These are phyloP conservation scores for Phellinidium pouzarii DNA, from an alignment of 1,284 basidiomycete genomes.

Conservation along the genomic window DNA sequence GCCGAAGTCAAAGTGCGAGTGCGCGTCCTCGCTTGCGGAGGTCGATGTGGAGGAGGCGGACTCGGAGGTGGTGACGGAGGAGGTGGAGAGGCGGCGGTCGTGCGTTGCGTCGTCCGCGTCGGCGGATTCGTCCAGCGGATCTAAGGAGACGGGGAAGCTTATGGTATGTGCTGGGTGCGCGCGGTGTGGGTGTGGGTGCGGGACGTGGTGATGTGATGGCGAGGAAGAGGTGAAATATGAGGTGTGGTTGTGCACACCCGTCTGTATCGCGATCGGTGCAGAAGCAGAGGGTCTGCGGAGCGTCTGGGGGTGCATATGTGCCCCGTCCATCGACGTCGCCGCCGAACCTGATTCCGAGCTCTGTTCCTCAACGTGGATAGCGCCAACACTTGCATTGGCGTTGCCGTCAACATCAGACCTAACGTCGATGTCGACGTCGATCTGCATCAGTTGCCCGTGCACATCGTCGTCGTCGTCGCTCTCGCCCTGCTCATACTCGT, in stretches of 20 bases:
- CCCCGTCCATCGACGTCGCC: conserved; percentile 22
- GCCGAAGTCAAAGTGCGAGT: conserved; percentile 16
- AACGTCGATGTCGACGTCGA: conserved; percentile 17
- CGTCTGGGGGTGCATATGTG: conserved; percentile 50
- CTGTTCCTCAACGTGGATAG: no score
- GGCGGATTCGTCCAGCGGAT: conserved; percentile 15
- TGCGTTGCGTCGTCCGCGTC: conserved; percentile 4
- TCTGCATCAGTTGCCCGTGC: conserved; percentile 11
- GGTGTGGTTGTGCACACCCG: conserved; percentile 21
- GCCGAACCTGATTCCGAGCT: no score
- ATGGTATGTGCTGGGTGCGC: conserved; percentile 23
- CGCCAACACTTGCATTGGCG: conserved; percentile 18
- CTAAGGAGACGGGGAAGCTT: conserved; percentile 18
- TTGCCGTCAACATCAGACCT: conserved; percentile 24
- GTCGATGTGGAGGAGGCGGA: conserved; percentile 15
- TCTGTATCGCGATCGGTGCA: conserved; percentile 20
- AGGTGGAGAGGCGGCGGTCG: conserved; percentile 24
- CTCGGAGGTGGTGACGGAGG: conserved; percentile 12
- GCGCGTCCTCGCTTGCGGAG: conserved; percentile 13
- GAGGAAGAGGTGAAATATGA: conserved; percentile 20
- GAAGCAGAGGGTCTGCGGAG: conserved; percentile 31
- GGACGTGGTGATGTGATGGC: conserved; percentile 17
- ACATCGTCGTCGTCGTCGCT: conserved; percentile 24
- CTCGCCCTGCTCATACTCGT: conserved; percentile 22
- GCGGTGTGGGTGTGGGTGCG: conserved; percentile 26